These are phyloP conservation scores for Paecilomyces formosus DNA, from an alignment of 2,329 filamentous ascomycete species.

Conservation along the genomic window DNA sequence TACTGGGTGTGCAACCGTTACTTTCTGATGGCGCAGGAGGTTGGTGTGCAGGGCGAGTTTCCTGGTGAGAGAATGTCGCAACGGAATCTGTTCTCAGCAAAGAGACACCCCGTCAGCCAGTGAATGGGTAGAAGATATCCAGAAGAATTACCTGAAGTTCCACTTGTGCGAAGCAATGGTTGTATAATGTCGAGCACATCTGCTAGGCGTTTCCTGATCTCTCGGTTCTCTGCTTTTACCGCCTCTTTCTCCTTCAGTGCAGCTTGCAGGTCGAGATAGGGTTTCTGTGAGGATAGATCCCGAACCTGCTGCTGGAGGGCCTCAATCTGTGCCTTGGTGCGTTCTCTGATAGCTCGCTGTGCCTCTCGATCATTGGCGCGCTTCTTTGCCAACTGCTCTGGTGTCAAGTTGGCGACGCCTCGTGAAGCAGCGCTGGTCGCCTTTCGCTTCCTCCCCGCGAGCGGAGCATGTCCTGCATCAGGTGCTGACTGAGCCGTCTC, in stretches of 20 bases:
- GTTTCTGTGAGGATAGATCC: constrained; percentile 71
- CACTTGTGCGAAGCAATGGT: constrained; percentile 28
- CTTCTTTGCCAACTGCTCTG: constrained; percentile 83
- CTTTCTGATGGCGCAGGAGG: constrained; percentile 12
- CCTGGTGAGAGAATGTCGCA: background rate
- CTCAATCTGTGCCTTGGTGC: constrained; percentile 75
- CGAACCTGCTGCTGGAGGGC: constrained; percentile 62
- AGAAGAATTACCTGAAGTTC: constrained; percentile 31
- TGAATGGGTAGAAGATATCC: constrained; percentile 4
- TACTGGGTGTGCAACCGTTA: constrained; percentile 14
- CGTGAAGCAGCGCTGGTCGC: constrained; percentile 44
- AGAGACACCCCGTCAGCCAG: constrained; percentile 2
- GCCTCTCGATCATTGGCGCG: constrained; percentile 85
- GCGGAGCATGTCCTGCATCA: constrained; percentile 14
- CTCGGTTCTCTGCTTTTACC: constrained; percentile 70
- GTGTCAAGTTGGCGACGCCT: constrained; percentile 79
- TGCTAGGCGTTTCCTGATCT: constrained; percentile 63
- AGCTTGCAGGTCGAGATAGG: constrained; percentile 74
- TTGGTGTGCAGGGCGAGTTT: background rate
- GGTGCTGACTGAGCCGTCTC: constrained; percentile 15
- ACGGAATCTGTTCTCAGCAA: background rate
- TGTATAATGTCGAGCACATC: constrained; percentile 52
- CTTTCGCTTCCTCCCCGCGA: constrained; percentile 36
- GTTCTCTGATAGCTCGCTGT: constrained; percentile 74
- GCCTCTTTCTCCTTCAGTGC: constrained; percentile 68